A percentile compares a stretch with the other conserved stretches of the same genome.
These are phyloP conservation scores for Rhynchosporium agropyri DNA, from an alignment of 2,329 filamentous ascomycete genomes.

Conservation along the genomic window DNA sequence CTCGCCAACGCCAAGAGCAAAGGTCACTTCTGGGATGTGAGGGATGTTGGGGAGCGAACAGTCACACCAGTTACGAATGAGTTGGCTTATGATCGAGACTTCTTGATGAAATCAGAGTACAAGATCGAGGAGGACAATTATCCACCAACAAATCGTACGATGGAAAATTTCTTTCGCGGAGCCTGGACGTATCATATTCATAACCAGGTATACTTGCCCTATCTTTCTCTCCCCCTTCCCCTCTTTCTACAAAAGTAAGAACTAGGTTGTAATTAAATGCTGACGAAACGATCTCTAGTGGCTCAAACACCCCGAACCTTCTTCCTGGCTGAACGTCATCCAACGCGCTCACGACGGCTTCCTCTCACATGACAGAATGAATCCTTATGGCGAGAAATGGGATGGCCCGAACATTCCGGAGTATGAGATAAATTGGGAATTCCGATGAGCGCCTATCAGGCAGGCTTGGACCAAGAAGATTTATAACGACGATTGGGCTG, in stretches of 20 bases:
- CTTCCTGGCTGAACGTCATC: slow-evolving; percentile 57
- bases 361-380: slow-evolving; percentile 52
- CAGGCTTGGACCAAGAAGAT: too few species aligned
- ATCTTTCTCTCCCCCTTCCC: not conserved
- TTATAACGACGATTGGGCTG: too few species aligned
- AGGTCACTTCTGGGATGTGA: slow-evolving; percentile 38
- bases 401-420: slow-evolving; percentile 49
- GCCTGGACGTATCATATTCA: slow-evolving; percentile 61
- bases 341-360: slow-evolving; percentile 57
- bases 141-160: slow-evolving; percentile 57
- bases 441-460: slow-evolving; percentile 44
- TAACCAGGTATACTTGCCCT: slow-evolving; percentile 51
- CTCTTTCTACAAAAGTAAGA: too few species aligned
- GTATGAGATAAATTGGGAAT: slow-evolving; percentile 56
- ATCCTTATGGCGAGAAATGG: slow-evolving; percentile 58
- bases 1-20: slow-evolving; percentile 32
- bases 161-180: slow-evolving; percentile 59
- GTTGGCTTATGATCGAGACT: slow-evolving; percentile 33
- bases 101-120: slow-evolving; percentile 47
- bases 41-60: slow-evolving; percentile 25
- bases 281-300: slow-evolving; percentile 45
- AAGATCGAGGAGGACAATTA: slow-evolving; percentile 53
- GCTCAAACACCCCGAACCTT: slow-evolving; percentile 57
- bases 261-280: not conserved
- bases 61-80: slow-evolving; percentile 27